Evolutionary conservation across 345 rosid species (phyloP).

Genomic region (Durio zibethinus): DNA sequence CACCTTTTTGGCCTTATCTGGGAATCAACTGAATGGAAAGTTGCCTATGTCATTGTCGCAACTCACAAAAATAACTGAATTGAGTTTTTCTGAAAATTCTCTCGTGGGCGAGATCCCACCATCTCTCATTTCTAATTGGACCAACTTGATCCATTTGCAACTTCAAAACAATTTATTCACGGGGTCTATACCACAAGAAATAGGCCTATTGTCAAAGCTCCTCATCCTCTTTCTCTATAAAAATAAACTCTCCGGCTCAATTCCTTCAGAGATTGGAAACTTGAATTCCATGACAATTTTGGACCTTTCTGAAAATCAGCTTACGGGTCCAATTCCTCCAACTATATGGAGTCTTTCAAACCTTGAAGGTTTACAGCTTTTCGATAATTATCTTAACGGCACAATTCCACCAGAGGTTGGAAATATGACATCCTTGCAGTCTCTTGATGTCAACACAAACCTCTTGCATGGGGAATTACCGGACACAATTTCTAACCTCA

Average conservation of each 20-base stretch:
- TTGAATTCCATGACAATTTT: slow-evolving; percentile 20
- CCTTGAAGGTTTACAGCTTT: slow-evolving; percentile 39
- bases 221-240: slow-evolving; percentile 30
- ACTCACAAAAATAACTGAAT: slow-evolving; percentile 23
- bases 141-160: slow-evolving; percentile 41
- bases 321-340: slow-evolving; percentile 51
- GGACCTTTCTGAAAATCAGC: slow-evolving; percentile 47
- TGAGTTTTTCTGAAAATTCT: slow-evolving; percentile 41
- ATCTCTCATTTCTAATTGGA: slow-evolving; percentile 43
- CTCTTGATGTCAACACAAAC: slow-evolving; percentile 49
- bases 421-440: slow-evolving; percentile 35
- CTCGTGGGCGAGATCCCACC: slow-evolving; percentile 47
- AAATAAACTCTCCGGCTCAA: slow-evolving; percentile 44
- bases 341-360: slow-evolving; percentile 44
- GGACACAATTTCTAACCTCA: slow-evolving; percentile 40
- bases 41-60: slow-evolving; percentile 52
- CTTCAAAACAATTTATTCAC: slow-evolving; percentile 48
- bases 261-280: slow-evolving; percentile 50
- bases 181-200: slow-evolving; percentile 44
- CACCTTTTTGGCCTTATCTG: slow-evolving; percentile 45
- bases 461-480: slow-evolving; percentile 53
- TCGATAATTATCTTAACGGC: slow-evolving; percentile 48
- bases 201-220: slow-evolving; percentile 39
- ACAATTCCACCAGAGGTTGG: slow-evolving; percentile 50
- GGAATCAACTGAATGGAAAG: slow-evolving; percentile 42